Evolutionary conservation across 2,329 filamentous ascomycete genomes (phyloP).

Genomic region (Emergomyces pasteurianus): DNA sequence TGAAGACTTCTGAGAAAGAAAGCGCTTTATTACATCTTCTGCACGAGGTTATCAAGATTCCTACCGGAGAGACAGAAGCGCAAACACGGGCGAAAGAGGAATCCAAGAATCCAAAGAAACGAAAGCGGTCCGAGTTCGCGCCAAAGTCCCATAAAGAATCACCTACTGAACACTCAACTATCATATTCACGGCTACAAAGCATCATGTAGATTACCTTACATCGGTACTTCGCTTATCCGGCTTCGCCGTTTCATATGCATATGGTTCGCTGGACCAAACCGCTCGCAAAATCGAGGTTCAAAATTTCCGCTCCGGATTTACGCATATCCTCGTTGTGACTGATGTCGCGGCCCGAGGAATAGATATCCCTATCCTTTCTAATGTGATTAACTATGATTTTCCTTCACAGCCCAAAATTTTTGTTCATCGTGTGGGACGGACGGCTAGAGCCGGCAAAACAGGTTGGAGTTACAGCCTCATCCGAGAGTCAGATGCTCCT

Average conservation of each 20-base stretch:
- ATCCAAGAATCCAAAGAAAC: constrained; percentile 32
- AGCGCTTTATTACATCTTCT: constrained; percentile 80
- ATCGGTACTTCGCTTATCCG: constrained; percentile 62
- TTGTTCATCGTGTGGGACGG: constrained; percentile 88
- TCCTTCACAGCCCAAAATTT: constrained; percentile 90
- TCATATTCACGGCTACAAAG: constrained; percentile 89
- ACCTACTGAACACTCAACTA: constrained; percentile 82
- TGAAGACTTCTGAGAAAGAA: constrained; percentile 90
- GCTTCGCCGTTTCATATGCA: constrained; percentile 83
- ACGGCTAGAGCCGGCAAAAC: constrained; percentile 86
- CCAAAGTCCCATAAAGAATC: constrained; percentile 49
- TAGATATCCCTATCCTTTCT: constrained; percentile 89
- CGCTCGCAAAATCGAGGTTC: constrained; percentile 81
- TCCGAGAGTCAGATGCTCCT: constrained; percentile 75
- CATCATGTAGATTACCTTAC: constrained; percentile 94
- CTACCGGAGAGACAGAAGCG: constrained; percentile 51
- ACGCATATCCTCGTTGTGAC: constrained; percentile 91
- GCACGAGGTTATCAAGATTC: constrained; percentile 86
- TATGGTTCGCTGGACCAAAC: constrained; percentile 93
- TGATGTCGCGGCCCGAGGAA: constrained; percentile 90
- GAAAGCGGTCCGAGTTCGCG: constrained; percentile 39
- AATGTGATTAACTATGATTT: constrained; percentile 99
- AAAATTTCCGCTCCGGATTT: constrained; percentile 72
- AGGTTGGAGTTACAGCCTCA: constrained; percentile 91
- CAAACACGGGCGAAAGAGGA: constrained; percentile 34